Evolutionary conservation across 495 filamentous ascomycete genomes (phyloP).

Genomic region (Pyrenopolyporus hunteri): DNA sequence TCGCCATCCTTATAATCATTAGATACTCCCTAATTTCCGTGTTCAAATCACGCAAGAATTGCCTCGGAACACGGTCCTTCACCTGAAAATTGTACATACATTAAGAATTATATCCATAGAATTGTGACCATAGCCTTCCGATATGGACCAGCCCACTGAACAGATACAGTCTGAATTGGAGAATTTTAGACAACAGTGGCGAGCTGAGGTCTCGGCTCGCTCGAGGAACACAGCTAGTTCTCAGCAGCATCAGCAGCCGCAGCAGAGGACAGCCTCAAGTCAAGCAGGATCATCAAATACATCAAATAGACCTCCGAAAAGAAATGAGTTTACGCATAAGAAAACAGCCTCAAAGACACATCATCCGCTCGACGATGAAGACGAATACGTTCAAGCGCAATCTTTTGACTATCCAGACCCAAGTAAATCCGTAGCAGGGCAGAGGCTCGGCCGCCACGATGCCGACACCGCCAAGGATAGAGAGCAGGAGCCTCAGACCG

Average conservation of each 20-base stretch:
- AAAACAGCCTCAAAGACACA: conserved; percentile 15
- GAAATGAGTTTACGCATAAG: conserved; percentile 32
- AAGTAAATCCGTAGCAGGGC: conserved; percentile 14
- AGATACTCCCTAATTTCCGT: not conserved
- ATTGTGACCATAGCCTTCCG: conserved; percentile 8
- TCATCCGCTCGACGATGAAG: conserved; percentile 45
- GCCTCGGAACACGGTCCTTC: too few relatives aligned
- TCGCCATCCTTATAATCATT: not conserved
- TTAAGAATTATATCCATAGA: not conserved
- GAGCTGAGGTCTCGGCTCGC: conserved; percentile 69
- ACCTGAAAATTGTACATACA: too few relatives aligned
- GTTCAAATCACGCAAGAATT: not conserved
- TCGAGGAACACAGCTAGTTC: conserved; percentile 46
- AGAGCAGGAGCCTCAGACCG: conserved; percentile 68
- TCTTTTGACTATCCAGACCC: conserved; percentile 45
- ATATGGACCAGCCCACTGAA: conserved; percentile 35
- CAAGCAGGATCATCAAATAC: conserved; percentile 20
- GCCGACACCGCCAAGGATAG: conserved; percentile 6
- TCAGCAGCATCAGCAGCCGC: conserved; percentile 8
- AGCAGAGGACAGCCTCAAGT: conserved; percentile 9
- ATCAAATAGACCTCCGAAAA: conserved; percentile 38
- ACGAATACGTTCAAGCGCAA: conserved; percentile 48
- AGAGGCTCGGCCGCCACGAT: conserved; percentile 27
- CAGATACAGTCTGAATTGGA: conserved; percentile 72
- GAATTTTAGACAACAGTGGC: conserved; percentile 81